Base-by-base conservation (phyloP, 2,329 filamentous ascomycete genomes). In the Albifimbria verrucaria region DNA sequence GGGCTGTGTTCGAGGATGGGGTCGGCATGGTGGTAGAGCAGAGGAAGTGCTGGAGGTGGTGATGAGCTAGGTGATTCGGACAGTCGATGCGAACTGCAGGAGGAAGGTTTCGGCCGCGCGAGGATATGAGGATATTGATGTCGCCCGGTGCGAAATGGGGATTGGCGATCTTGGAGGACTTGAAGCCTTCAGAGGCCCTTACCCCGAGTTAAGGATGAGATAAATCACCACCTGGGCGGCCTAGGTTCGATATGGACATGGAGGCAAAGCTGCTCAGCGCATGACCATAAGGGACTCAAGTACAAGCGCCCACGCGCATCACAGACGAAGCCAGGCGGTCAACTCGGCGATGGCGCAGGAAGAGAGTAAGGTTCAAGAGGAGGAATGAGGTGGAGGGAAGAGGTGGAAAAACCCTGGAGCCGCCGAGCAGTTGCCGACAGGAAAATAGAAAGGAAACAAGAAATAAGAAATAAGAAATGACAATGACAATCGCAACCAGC, bases 1-100 rank as follows among this genome's bases (percentile, higher is more conserved):
- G 65, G 46, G 70, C 69, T 54, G 68, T 69, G 59, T 74, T 72
- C 50, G 72, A 70, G 17, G 75, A 77, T 53, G 75, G 75, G 22
- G 75, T 77, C 56, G 75, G 75, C 75, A 78, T 78, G 57, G 52
- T 72, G 53, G 49, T 50, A 23, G 41, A 26, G 21, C 51, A n/a
- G n/a, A n/a, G n/a, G n/a, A n/a, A n/a, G n/a, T n/a, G n/a, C n/a
- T n/a, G n/a, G n/a, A n/a, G n/a, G n/a, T n/a, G n/a, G n/a, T n/a
- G n/a, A n/a, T n/a, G n/a, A n/a, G n/a, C n/a, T n/a, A n/a, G n/a
- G n/a, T n/a, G n/a, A n/a, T n/a, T n/a, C n/a, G n/a, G n/a, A n/a
- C n/a, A n/a, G n/a, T n/a, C n/a, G n/a, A n/a, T n/a, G n/a, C n/a
- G n/a, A n/a, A n/a, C n/a, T n/a, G n/a, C n/a, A n/a, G n/a, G n/a